phyloP scores from a whole-genome alignment of 192 early-diverging fungal genomes.

The Coemansia sp. region DNA sequence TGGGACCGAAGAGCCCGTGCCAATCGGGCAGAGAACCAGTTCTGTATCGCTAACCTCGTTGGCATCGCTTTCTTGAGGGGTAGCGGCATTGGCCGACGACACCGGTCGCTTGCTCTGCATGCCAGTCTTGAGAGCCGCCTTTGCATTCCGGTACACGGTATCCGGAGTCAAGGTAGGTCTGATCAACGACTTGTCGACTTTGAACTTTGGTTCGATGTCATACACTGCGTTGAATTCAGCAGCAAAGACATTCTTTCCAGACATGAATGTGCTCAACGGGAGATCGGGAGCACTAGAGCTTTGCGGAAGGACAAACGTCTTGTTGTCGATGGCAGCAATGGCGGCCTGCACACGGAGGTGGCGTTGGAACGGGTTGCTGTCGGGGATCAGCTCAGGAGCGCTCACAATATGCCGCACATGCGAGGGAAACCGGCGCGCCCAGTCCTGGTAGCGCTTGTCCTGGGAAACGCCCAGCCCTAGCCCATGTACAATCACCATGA shows the following conservation, averaged over 20 bases:
- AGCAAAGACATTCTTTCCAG: conserved; percentile 11
- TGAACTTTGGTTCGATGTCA: conserved; percentile 65
- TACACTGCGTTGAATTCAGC: conserved; percentile 24
- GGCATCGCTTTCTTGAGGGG: neutral
- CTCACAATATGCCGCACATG: conserved; percentile 79
- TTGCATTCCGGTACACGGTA: conserved; percentile 18
- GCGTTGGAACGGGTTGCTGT: conserved; percentile 65
- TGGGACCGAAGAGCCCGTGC: conserved; percentile 89
- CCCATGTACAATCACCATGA: conserved; percentile 67
- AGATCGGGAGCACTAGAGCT: conserved; percentile 53
- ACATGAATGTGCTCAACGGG: conserved; percentile 42
- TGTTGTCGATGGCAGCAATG: conserved; percentile 64
- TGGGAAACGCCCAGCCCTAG: conserved; percentile 63
- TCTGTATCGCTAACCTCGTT: conserved; percentile 7
- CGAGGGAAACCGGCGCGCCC: conserved; percentile 72
- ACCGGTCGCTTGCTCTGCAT: neutral
- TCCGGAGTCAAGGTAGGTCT: conserved; percentile 27
- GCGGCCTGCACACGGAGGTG: conserved; percentile 65
- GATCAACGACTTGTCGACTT: conserved; percentile 49
- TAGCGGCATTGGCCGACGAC: neutral
- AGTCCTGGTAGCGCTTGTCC: conserved; percentile 64
- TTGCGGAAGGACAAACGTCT: conserved; percentile 73
- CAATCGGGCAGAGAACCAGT: conserved; percentile 67
- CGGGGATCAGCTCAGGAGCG: conserved; percentile 62
- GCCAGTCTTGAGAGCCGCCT: neutral